Percentiles rank a stretch among this genome's conserved stretches.
Evolutionary conservation across 192 early-diverging fungal species (phyloP).

Genomic region (Chytriomyces hyalinus): DNA sequence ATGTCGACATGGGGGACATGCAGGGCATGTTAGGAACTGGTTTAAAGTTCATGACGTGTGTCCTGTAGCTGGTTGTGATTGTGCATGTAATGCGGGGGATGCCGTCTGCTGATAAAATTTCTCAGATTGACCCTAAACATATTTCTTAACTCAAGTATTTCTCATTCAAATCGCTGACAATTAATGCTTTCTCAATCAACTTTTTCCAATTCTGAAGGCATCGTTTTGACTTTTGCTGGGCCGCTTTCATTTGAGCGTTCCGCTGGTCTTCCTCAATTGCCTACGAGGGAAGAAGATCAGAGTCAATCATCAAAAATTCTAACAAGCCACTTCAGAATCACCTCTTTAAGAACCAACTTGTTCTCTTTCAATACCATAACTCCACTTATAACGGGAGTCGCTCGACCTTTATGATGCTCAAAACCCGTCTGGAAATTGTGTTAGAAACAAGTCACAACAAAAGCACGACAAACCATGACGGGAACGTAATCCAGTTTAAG

Average conservation of each 20-base stretch:
- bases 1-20: constrained; percentile 96
- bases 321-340: constrained; percentile 8
- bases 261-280: constrained; percentile 10
- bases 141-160: constrained; percentile 25
- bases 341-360: constrained; percentile 63
- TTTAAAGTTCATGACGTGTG: constrained; percentile 83
- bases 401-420: constrained; percentile 66
- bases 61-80: constrained; percentile 91
- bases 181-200: constrained; percentile 34
- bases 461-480: constrained; percentile 69
- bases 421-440: constrained; percentile 66
- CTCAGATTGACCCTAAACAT: too few relatives aligned
- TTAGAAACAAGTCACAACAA: background rate
- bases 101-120: too few relatives aligned
- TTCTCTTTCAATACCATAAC: constrained; percentile 71
- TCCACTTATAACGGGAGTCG: constrained; percentile 67
- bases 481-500: constrained; percentile 80
- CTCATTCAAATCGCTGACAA: constrained; percentile 18
- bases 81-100: constrained; percentile 56
- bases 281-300: background rate
- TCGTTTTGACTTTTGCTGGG: constrained; percentile 2
- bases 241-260: constrained; percentile 9
- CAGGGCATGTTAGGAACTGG: constrained; percentile 88
- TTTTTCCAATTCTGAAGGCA: background rate
- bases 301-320: too few relatives aligned